A percentile compares a stretch with the other conserved stretches of the same genome.
phyloP scores from a whole-genome alignment of 1,284 basidiomycete genomes.

The Malassezia sympodialis region DNA sequence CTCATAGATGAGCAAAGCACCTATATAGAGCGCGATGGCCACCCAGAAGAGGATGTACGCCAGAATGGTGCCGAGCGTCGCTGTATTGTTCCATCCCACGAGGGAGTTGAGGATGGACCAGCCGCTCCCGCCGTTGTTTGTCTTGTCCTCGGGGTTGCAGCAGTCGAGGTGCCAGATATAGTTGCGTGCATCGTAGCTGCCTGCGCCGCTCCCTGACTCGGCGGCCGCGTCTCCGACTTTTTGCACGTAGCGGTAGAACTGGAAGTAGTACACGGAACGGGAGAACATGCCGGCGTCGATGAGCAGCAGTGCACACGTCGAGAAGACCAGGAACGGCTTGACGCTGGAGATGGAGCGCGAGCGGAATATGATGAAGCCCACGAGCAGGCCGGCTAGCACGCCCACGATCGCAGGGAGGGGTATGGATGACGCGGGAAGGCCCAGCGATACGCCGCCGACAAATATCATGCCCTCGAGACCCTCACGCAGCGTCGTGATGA shows the following conservation, averaged over 20 bases:
- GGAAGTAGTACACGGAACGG: conserved; percentile 35
- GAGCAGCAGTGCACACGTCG: conserved; percentile 37
- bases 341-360: conserved; percentile 28
- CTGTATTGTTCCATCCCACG: conserved; percentile 44
- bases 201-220: conserved; percentile 34
- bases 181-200: conserved; percentile 28
- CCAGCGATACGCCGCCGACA: conserved; percentile 43
- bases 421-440: conserved; percentile 38
- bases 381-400: conserved; percentile 24
- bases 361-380: conserved; percentile 37
- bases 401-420: conserved; percentile 43
- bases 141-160: conserved; percentile 59
- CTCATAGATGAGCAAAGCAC: conserved; percentile 49
- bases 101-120: conserved; percentile 42
- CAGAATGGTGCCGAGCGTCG: conserved; percentile 31
- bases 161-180: conserved; percentile 58
- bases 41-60: conserved; percentile 40
- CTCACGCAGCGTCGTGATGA: conserved; percentile 43
- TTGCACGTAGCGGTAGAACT: conserved; percentile 37
- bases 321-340: conserved; percentile 33
- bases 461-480: conserved; percentile 44
- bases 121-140: conserved; percentile 44
- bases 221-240: conserved; percentile 37
- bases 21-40: conserved; percentile 14
- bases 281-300: conserved; percentile 42